Evolutionary conservation across 495 filamentous ascomycete genomes (phyloP).

Genomic region (Xylaria palmicola): DNA sequence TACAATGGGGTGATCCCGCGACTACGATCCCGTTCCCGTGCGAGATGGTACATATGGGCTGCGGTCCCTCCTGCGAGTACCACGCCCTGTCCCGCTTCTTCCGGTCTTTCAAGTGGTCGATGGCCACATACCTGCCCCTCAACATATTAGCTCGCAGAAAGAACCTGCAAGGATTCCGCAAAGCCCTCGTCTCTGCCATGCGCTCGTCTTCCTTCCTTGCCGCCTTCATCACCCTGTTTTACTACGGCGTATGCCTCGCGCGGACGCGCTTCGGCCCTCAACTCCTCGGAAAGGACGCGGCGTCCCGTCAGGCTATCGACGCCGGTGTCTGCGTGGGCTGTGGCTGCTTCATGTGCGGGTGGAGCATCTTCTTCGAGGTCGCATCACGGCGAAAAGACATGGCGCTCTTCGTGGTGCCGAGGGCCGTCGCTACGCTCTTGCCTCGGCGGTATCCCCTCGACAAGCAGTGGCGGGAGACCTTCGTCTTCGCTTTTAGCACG

Average conservation of each 20-base stretch:
- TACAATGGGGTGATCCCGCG: constrained; percentile 73
- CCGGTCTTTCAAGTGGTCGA: constrained; percentile 70
- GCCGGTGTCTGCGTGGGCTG: constrained; percentile 69
- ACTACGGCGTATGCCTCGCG: constrained; percentile 83
- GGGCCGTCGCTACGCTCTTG: constrained; percentile 74
- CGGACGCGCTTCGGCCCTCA: constrained; percentile 77
- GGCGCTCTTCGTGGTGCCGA: constrained; percentile 80
- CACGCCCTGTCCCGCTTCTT: constrained; percentile 72
- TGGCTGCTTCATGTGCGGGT: constrained; percentile 79
- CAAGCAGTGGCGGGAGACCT: constrained; percentile 73
- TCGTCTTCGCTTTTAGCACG: constrained; percentile 69
- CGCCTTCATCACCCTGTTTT: constrained; percentile 78
- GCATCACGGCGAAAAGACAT: constrained; percentile 70
- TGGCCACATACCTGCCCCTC: constrained; percentile 78
- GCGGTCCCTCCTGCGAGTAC: constrained; percentile 72
- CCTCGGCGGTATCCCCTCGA: constrained; percentile 68
- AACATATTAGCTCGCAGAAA: constrained; percentile 64
- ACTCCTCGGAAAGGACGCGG: constrained; percentile 53
- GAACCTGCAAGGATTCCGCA: constrained; percentile 36
- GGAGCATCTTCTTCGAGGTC: constrained; percentile 78
- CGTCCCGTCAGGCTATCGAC: constrained; percentile 45
- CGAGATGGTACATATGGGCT: constrained; percentile 83
- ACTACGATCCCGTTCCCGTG: constrained; percentile 77
- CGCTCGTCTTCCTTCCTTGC: constrained; percentile 83
- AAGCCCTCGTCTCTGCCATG: constrained; percentile 59